These are phyloP conservation scores for Litsea cubeba DNA, from an alignment of 164 flowering plant genomes.

Conservation along the genomic window DNA sequence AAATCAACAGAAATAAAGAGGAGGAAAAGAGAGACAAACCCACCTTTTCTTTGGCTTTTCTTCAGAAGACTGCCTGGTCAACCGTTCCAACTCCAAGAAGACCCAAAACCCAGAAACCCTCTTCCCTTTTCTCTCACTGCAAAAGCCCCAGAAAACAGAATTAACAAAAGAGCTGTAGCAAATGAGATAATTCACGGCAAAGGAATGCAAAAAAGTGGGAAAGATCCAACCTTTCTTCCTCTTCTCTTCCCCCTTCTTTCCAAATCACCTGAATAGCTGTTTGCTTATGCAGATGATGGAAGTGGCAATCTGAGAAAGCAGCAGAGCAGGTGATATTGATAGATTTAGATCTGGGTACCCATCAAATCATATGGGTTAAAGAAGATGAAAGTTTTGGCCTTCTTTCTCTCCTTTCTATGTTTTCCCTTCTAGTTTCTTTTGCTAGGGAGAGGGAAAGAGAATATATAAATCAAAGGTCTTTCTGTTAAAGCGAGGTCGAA, in stretches of 20 bases:
- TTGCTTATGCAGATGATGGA: not conserved
- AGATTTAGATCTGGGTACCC: slow-evolving; percentile 32
- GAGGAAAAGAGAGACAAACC: not conserved
- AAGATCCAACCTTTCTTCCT: slow-evolving; percentile 15
- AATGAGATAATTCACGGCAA: not conserved
- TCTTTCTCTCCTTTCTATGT: too few species aligned
- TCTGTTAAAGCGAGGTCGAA: not conserved
- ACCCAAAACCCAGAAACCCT: not conserved
- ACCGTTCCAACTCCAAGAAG: not conserved
- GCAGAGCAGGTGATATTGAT: slow-evolving; percentile 19
- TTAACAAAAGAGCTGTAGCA: not conserved
- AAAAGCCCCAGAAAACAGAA: slow-evolving; percentile 4
- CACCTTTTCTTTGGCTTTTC: not conserved
- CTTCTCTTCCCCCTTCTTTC: not conserved
- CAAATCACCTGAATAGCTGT: slow-evolving; percentile 3
- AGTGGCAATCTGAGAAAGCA: slow-evolving; percentile 20
- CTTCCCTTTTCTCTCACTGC: not conserved
- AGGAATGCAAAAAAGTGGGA: not conserved
- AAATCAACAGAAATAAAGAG: not conserved
- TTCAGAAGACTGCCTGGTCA: not conserved
- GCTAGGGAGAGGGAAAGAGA: not conserved
- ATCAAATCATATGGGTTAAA: slow-evolving; percentile 11
- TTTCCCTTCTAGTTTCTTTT: not conserved
- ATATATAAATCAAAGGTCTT: not conserved
- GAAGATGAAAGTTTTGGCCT: not conserved